These are phyloP conservation scores for Parasitella parasitica DNA, from an alignment of 371 early-diverging fungal genomes.

Conservation along the genomic window DNA sequence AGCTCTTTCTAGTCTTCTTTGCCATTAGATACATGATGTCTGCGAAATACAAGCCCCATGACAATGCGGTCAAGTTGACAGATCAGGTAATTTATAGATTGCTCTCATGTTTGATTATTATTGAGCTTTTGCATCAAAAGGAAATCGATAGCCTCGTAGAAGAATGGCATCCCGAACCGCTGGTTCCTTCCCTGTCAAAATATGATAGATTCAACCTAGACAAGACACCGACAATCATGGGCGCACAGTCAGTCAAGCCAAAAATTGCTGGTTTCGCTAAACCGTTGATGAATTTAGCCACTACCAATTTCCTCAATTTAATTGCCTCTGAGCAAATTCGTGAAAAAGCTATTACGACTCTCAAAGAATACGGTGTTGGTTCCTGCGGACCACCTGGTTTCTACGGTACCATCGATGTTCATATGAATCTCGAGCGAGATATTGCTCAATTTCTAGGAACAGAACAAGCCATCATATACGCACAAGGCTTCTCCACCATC, in stretches of 20 bases:
- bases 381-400: conserved; percentile 99
- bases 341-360: conserved; percentile 84
- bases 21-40: conserved; percentile 87
- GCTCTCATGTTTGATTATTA: background rate
- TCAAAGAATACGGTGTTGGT: conserved; percentile 98
- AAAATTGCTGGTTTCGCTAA: conserved; percentile 55
- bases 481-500: conserved; percentile 96
- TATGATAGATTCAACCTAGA: conserved; percentile 79
- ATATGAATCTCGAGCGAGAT: conserved; percentile 93
- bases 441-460: conserved; percentile 89
- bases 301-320: conserved; percentile 87
- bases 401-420: conserved; percentile 98
- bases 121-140: background rate
- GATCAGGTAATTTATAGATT: conserved; percentile 63
- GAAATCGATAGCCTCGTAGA: conserved; percentile 83
- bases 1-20: conserved; percentile 83
- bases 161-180: conserved; percentile 97
- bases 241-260: conserved; percentile 62
- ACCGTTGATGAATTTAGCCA: conserved; percentile 80
- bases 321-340: conserved; percentile 74
- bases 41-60: conserved; percentile 84
- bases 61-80: conserved; percentile 78
- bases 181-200: conserved; percentile 78
- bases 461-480: conserved; percentile 95
- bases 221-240: conserved; percentile 73